Evolutionary conservation across 208 protist species (phyloP).

Genomic region (Tritrichomonas musculus): DNA sequence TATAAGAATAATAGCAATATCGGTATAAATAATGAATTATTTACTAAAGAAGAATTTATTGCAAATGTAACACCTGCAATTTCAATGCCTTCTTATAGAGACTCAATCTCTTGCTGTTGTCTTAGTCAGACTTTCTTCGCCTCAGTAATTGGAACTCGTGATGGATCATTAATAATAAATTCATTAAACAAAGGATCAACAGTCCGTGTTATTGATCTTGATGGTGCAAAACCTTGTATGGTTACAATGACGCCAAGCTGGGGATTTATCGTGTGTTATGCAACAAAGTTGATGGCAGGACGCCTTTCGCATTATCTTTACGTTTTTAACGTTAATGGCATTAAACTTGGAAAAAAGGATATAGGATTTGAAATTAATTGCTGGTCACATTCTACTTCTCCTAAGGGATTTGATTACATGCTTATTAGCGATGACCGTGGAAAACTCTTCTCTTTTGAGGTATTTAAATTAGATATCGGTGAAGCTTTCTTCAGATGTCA

Average conservation of each 20-base stretch:
- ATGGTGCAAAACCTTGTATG: neutral
- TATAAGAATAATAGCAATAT: too few relatives aligned
- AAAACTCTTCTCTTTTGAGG: neutral
- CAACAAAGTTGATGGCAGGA: neutral
- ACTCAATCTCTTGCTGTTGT: neutral
- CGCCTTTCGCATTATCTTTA: neutral
- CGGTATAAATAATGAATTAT: too few relatives aligned
- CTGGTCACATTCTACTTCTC: neutral
- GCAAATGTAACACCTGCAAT: neutral
- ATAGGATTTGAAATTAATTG: neutral
- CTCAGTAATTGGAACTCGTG: neutral
- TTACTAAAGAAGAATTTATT: too few relatives aligned
- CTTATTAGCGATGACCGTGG: neutral
- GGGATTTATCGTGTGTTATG: neutral
- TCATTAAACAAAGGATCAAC: neutral
- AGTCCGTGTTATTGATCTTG: neutral
- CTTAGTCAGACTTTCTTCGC: neutral
- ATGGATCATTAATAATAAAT: neutral
- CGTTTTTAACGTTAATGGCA: slow-evolving; percentile 1
- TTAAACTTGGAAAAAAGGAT: neutral
- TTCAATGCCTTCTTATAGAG: neutral
- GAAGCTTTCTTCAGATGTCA: neutral
- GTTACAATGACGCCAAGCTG: neutral
- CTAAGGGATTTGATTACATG: neutral
- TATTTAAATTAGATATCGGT: neutral